A percentile compares a stretch with the other conserved stretches of the same genome.
Conservation (phyloP, 768 basidiomycete genomes). For the Lactarius psammicola region DNA sequence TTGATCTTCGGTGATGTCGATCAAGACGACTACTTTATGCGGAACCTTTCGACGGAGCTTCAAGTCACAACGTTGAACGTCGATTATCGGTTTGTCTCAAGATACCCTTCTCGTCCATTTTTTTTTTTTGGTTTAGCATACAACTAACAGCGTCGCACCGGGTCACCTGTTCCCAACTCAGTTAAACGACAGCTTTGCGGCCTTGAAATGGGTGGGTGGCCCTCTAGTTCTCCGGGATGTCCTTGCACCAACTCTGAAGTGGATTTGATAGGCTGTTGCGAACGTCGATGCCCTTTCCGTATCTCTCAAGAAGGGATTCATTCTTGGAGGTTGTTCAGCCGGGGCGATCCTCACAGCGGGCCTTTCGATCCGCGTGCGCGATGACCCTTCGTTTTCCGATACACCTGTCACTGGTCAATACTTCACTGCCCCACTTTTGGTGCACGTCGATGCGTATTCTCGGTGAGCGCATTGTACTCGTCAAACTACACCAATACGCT, state of each 20-base stretch:
- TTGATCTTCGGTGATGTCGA: conserved; percentile 26
- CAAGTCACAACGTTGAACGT: conserved; percentile 24
- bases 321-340: conserved; percentile 32
- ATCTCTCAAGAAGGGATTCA: conserved; percentile 30
- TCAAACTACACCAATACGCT: neutral
- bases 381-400: conserved; percentile 30
- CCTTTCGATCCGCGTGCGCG: conserved; percentile 30
- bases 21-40: conserved; percentile 25
- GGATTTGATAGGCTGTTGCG: conserved; percentile 12
- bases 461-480: conserved; percentile 2
- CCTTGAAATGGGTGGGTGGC: conserved; percentile 32
- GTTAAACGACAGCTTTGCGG: conserved; percentile 30
- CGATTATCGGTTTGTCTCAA: conserved; percentile 20
- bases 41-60: conserved; percentile 21
- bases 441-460: conserved; percentile 30
- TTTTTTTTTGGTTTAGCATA: neutral
- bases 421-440: conserved; percentile 29
- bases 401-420: conserved; percentile 32
- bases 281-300: conserved; percentile 22
- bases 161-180: conserved; percentile 29
- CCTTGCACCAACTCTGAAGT: no score
- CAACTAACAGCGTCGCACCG: conserved; percentile 21
- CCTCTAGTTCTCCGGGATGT: neutral
- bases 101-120: neutral
- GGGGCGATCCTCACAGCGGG: conserved; percentile 32